phyloP scores from a whole-genome alignment of 1,284 basidiomycete genomes.

The Ustilago lituana region DNA sequence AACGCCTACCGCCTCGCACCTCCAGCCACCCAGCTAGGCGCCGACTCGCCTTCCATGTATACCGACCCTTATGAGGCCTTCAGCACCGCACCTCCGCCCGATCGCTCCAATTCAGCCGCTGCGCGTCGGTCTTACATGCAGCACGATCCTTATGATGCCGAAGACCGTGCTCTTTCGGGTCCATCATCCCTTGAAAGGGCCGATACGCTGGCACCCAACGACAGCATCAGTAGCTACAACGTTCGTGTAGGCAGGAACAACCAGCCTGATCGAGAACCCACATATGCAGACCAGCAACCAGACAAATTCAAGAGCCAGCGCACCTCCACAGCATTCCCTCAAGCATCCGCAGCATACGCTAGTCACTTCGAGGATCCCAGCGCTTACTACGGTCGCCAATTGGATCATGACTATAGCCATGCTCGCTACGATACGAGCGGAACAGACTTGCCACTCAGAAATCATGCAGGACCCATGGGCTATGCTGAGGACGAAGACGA shows the following conservation, averaged over 20 bases:
- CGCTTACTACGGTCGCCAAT: slow-evolving; percentile 15
- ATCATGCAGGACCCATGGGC: slow-evolving; percentile 53
- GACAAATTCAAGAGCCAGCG: slow-evolving; percentile 2
- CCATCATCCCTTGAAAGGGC: slow-evolving; percentile 25
- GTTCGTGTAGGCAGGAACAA: slow-evolving; percentile 36
- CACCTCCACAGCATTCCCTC: no score
- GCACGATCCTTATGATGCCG: slow-evolving; percentile 33
- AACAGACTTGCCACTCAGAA: slow-evolving; percentile 47
- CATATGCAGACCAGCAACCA: slow-evolving; percentile 10
- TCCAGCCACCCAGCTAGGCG: slow-evolving; percentile 22
- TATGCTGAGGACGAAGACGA: slow-evolving; percentile 64
- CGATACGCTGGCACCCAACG: slow-evolving; percentile 48
- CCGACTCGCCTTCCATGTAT: slow-evolving; percentile 53
- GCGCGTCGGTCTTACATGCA: slow-evolving; percentile 22
- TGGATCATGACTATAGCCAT: slow-evolving; percentile 14
- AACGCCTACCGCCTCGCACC: slow-evolving; percentile 34
- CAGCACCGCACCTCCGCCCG: slow-evolving; percentile 21
- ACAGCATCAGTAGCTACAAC: slow-evolving; percentile 55
- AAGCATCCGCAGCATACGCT: slow-evolving; percentile 3
- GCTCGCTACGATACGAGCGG: slow-evolving; percentile 36
- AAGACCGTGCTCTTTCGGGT: slow-evolving; percentile 22
- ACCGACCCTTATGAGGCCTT: slow-evolving; percentile 53
- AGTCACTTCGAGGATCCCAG: slow-evolving; percentile 18
- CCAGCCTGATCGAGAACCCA: slow-evolving; percentile 11
- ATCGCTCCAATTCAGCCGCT: slow-evolving; percentile 1